Conservation (phyloP, 1,284 basidiomycete species). For the Laetiporus sulphureus region DNA sequence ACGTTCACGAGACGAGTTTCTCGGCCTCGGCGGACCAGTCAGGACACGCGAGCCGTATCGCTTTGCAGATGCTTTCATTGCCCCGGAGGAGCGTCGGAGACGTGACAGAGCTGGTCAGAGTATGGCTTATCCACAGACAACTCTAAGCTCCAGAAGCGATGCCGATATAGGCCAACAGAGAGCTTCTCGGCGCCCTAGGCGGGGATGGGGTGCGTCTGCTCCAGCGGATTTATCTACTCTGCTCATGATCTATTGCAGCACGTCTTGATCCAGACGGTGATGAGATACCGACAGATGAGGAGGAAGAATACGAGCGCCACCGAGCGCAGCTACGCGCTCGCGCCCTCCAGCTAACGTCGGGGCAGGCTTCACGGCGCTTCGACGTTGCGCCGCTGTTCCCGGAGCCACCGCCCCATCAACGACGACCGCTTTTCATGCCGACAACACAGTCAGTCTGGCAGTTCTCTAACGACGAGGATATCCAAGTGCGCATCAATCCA, state of each 20-base stretch:
- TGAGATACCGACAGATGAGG: conserved; percentile 19
- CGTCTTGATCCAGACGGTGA: conserved; percentile 20
- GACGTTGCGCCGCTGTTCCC: conserved; percentile 7
- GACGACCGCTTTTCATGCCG: conserved; percentile 13
- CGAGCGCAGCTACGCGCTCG: conserved; percentile 22
- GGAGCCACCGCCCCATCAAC: conserved; percentile 11
- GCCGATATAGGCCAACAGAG: no score
- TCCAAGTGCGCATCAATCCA: conserved; percentile 8
- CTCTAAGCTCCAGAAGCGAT: background rate
- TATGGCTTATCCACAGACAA: background rate
- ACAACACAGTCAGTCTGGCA: conserved; percentile 16
- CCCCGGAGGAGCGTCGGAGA: background rate
- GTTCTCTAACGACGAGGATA: conserved; percentile 1
- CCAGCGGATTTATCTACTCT: background rate
- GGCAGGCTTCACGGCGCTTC: conserved; percentile 6
- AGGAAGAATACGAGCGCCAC: conserved; percentile 23
- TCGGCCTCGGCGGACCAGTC: background rate
- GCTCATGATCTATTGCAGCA: conserved; percentile 9
- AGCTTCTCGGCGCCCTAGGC: conserved; percentile 7
- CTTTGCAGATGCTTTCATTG: background rate
- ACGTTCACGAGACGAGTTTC: background rate
- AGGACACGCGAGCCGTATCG: background rate
- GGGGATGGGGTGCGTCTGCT: conserved; percentile 17
- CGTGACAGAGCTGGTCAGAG: background rate
- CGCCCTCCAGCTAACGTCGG: conserved; percentile 14